These are phyloP conservation scores for Colletotrichum agaves DNA, from an alignment of 2,329 filamentous ascomycete species.

Conservation along the genomic window DNA sequence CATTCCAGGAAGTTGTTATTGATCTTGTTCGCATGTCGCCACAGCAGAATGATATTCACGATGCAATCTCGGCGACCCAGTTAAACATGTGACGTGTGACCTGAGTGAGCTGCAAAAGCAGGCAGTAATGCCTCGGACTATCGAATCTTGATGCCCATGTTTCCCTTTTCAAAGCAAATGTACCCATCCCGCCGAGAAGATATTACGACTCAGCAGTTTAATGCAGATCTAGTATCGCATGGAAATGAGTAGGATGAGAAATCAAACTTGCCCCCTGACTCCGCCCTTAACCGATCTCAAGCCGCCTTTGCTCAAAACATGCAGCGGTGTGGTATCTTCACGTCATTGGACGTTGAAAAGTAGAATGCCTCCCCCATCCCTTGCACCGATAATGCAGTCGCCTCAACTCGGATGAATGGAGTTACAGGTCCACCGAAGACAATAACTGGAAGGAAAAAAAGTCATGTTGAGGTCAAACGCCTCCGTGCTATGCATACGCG, in stretches of 20 bases:
- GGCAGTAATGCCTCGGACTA: background rate
- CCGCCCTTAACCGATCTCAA: constrained; percentile 14
- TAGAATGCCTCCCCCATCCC: constrained; percentile 25
- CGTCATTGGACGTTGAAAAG: constrained; percentile 20
- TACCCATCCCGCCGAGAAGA: constrained; percentile 1
- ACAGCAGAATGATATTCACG: background rate
- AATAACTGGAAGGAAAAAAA: background rate
- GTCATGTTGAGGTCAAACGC: constrained; percentile 18
- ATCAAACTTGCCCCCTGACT: constrained; percentile 8
- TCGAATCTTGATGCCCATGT: background rate
- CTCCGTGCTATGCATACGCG: constrained; percentile 13
- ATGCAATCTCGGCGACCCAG: background rate
- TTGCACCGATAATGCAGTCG: constrained; percentile 20
- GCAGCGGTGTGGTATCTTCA: constrained; percentile 33
- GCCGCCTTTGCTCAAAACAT: constrained; percentile 35
- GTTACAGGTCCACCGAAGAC: background rate
- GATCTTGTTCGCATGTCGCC: background rate
- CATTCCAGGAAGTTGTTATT: too few relatives aligned
- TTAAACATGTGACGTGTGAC: background rate
- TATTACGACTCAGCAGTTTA: constrained; percentile 15
- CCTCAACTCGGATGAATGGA: background rate
- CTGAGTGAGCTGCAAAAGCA: background rate
- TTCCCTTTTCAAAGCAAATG: constrained; percentile 1
- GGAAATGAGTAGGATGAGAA: background rate
- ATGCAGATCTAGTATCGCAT: constrained; percentile 31